Evolutionary conservation across 2,329 filamentous ascomycete genomes (phyloP).

Genomic region (Arthrocladium fulminans): DNA sequence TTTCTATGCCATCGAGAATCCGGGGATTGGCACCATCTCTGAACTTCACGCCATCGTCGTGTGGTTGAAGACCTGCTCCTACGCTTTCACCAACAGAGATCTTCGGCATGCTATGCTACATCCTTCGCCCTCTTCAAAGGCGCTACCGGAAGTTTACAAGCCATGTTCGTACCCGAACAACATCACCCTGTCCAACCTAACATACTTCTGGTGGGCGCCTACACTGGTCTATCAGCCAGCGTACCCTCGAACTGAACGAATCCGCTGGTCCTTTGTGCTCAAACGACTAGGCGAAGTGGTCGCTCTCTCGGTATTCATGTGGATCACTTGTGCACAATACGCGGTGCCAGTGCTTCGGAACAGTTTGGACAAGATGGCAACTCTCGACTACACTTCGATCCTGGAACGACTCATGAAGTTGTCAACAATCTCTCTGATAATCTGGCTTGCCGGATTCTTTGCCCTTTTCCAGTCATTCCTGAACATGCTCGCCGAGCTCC

Average conservation of each 20-base stretch:
- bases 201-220: constrained; percentile 97
- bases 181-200: constrained; percentile 76
- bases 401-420: constrained; percentile 87
- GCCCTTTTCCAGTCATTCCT: constrained; percentile 88
- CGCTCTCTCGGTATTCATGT: constrained; percentile 78
- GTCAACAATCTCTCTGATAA: constrained; percentile 86
- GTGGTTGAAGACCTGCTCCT: constrained; percentile 92
- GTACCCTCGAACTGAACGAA: constrained; percentile 73
- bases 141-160: constrained; percentile 72
- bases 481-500: constrained; percentile 83
- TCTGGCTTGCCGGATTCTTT: constrained; percentile 97
- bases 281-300: constrained; percentile 74
- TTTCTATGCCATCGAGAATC: constrained; percentile 86
- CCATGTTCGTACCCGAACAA: constrained; percentile 82
- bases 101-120: constrained; percentile 84
- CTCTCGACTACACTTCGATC: constrained; percentile 71
- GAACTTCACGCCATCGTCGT: constrained; percentile 90
- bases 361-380: constrained; percentile 76
- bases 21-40: constrained; percentile 81
- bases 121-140: constrained; percentile 56
- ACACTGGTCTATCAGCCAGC: constrained; percentile 95
- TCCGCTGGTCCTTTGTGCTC: constrained; percentile 79
- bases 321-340: constrained; percentile 91
- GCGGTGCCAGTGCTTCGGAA: constrained; percentile 83
- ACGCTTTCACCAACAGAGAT: constrained; percentile 93